These are phyloP conservation scores for Capronia americana DNA, from an alignment of 2,329 filamentous ascomycete genomes.

Conservation along the genomic window DNA sequence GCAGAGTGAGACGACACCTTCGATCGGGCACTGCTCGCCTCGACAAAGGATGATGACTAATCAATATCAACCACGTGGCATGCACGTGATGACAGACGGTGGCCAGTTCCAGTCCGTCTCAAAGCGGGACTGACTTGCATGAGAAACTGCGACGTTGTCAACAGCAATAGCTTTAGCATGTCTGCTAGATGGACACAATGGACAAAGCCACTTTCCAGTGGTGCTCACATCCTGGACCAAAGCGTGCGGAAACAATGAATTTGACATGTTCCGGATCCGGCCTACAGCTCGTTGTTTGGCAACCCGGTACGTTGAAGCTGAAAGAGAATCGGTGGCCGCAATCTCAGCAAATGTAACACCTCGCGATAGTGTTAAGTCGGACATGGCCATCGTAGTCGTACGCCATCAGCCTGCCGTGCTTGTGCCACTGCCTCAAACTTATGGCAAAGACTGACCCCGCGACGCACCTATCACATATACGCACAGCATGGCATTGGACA, in stretches of 20 bases:
- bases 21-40: neutral
- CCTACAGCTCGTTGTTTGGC: neutral
- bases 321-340: conserved; percentile 10
- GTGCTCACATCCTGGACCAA: neutral
- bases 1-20: conserved; percentile 15
- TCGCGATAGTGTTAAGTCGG: neutral
- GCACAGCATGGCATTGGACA: conserved; percentile 17
- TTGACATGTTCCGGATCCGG: conserved; percentile 10
- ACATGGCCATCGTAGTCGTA: neutral
- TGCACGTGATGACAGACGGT: neutral
- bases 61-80: neutral
- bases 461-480: neutral
- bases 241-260: conserved; percentile 11
- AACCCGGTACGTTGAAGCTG: neutral
- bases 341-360: neutral
- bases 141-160: neutral
- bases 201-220: neutral
- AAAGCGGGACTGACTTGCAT: neutral
- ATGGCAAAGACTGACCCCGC: neutral
- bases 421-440: neutral
- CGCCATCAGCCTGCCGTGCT: neutral
- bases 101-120: neutral
- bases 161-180: neutral
- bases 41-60: neutral
- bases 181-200: neutral